Conservation (phyloP, 495 filamentous ascomycete species). For the Daldinia loculata region DNA sequence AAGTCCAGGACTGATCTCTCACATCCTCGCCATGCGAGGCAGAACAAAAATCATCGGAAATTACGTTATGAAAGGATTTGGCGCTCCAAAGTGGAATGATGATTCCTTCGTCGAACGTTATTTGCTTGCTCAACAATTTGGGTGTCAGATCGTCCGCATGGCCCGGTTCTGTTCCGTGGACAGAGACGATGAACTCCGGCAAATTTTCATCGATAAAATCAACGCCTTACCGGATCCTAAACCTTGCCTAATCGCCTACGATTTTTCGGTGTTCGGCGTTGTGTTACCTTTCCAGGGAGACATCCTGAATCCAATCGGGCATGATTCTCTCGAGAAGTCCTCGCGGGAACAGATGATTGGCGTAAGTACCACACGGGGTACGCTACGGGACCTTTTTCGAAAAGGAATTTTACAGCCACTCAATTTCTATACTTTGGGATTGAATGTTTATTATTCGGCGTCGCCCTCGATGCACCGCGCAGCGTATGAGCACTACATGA, state of each 20-base stretch:
- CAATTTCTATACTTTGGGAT: constrained; percentile 78
- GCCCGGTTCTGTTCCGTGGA: constrained; percentile 67
- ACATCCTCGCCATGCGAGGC: constrained; percentile 66
- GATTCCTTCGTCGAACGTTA: constrained; percentile 65
- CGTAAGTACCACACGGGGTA: constrained; percentile 57
- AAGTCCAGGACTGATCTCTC: constrained; percentile 58
- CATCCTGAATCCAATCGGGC: constrained; percentile 74
- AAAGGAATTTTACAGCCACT: constrained; percentile 70
- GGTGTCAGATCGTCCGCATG: constrained; percentile 76
- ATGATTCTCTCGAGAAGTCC: constrained; percentile 67
- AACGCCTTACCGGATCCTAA: constrained; percentile 62
- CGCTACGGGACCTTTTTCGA: constrained; percentile 62
- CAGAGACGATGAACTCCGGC: constrained; percentile 66
- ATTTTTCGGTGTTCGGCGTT: constrained; percentile 72
- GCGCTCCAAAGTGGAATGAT: constrained; percentile 68
- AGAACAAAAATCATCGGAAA: constrained; percentile 80
- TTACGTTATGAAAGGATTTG: constrained; percentile 60
- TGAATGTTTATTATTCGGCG: constrained; percentile 76
- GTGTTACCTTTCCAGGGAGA: constrained; percentile 73
- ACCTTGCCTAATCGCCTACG: constrained; percentile 74
- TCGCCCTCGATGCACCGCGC: constrained; percentile 84
- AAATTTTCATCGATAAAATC: constrained; percentile 61
- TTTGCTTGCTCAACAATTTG: constrained; percentile 64
- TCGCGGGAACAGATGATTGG: constrained; percentile 52
- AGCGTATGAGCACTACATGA: constrained; percentile 73